A percentile compares a stretch with the other conserved stretches of the same genome.
These are phyloP conservation scores for Phalaenopsis equestris DNA, from an alignment of 106 monocot species.

Conservation along the genomic window DNA sequence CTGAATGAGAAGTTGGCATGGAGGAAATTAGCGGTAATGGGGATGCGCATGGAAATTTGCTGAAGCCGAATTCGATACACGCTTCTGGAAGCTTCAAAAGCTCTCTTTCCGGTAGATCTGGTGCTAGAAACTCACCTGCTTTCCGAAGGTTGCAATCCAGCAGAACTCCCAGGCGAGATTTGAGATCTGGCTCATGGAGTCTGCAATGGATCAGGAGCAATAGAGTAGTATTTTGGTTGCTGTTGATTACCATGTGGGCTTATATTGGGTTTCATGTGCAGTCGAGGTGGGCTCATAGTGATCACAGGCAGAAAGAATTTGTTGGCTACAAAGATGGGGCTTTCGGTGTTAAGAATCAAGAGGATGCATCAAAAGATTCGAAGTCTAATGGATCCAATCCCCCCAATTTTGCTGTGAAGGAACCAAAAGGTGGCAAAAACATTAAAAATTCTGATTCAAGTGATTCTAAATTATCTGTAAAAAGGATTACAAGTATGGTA, in stretches of 20 bases:
- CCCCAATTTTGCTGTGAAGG: conserved; percentile 9
- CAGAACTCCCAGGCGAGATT: conserved; percentile 51
- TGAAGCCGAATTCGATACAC: conserved; percentile 25
- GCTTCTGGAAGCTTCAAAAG: conserved; percentile 14
- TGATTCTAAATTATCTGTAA: conserved; percentile 19
- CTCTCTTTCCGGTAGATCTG: conserved; percentile 11
- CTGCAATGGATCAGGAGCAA: conserved; percentile 54
- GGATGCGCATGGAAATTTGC: conserved; percentile 29
- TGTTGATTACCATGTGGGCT: conserved; percentile 63
- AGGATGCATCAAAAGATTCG: conserved; percentile 7
- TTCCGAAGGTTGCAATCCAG: conserved; percentile 32
- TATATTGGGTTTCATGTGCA: conserved; percentile 78
- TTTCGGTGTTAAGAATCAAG: conserved; percentile 8
- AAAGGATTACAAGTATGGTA: conserved; percentile 9
- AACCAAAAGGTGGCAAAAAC: conserved; percentile 6
- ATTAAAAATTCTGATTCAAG: conserved; percentile 9
- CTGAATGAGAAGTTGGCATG: conserved; percentile 29
- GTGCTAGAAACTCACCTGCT: conserved; percentile 47
- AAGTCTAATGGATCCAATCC: conserved; percentile 5
- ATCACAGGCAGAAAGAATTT: conserved; percentile 39
- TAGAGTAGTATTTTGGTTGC: conserved; percentile 52
- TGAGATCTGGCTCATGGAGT: conserved; percentile 12
- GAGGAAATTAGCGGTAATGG: conserved; percentile 30
- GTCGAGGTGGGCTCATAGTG: conserved; percentile 75
- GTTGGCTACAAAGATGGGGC: conserved; percentile 33